Percentiles rank a stretch among this genome's conserved stretches.
These are phyloP conservation scores for Bocquillonia castaneifolia DNA, from an alignment of 441 rosid genomes.

Conservation along the genomic window DNA sequence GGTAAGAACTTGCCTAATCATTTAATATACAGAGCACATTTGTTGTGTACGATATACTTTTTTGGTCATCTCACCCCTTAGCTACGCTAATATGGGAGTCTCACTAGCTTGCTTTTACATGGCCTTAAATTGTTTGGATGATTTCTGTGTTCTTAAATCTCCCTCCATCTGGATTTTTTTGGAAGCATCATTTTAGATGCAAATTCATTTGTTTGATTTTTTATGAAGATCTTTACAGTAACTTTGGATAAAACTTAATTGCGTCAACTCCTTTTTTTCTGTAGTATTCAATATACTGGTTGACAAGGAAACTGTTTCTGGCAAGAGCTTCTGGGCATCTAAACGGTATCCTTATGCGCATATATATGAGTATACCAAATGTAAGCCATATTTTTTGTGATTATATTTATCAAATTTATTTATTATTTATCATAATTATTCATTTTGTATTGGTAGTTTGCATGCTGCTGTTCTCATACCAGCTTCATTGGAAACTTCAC, in stretches of 20 bases:
- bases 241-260: slow-evolving; percentile 9
- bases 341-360: slow-evolving; percentile 58
- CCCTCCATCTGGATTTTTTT: neutral
- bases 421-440: slow-evolving; percentile 22
- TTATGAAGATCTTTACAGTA: neutral
- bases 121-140: neutral
- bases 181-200: neutral
- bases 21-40: slow-evolving; percentile 1
- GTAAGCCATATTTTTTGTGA: slow-evolving; percentile 41
- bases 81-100: neutral
- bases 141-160: neutral
- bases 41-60: neutral
- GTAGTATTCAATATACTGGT: slow-evolving; percentile 44
- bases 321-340: slow-evolving; percentile 43
- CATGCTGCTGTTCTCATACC: slow-evolving; percentile 67
- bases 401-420: slow-evolving; percentile 7
- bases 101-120: neutral
- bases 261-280: slow-evolving; percentile 22
- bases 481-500: slow-evolving; percentile 58
- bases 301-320: slow-evolving; percentile 55
- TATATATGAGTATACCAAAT: slow-evolving; percentile 70
- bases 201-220: neutral
- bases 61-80: neutral
- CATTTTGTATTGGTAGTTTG: slow-evolving; percentile 49
- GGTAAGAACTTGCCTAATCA: slow-evolving; percentile 37